Conservation (phyloP, 805 yeast genomes). For the Wickerhamiella lipophila region DNA sequence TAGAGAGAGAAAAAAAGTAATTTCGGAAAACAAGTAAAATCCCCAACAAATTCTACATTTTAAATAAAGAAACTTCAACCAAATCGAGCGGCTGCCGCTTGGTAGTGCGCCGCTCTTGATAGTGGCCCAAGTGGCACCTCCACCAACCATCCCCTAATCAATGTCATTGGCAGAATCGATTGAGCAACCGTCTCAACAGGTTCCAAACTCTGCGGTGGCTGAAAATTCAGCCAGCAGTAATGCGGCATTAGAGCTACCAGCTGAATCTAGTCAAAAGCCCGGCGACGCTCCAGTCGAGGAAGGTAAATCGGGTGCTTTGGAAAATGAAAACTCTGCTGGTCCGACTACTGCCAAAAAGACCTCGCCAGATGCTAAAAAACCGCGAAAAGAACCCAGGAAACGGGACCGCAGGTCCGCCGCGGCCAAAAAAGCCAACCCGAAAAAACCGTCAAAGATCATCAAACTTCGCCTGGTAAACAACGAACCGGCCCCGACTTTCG, state of each 20-base stretch:
- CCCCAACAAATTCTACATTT: no score
- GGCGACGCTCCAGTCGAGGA: not conserved
- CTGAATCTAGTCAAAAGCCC: not conserved
- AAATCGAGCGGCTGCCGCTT: no score
- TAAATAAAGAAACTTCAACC: no score
- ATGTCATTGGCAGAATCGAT: not conserved
- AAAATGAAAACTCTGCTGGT: not conserved
- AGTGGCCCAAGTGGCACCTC: not conserved
- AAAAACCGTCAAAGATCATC: slow-evolving; percentile 14
- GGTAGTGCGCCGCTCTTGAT: not conserved
- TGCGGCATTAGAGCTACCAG: not conserved
- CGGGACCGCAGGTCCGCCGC: slow-evolving; percentile 8
- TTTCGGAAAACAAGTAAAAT: no score
- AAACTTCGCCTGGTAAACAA: slow-evolving; percentile 15
- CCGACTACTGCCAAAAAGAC: not conserved
- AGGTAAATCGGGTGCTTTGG: not conserved
- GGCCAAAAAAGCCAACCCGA: slow-evolving; percentile 12
- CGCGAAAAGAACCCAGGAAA: not conserved
- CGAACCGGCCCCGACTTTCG: slow-evolving; percentile 22
- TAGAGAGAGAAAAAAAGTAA: no score
- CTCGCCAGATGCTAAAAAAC: not conserved
- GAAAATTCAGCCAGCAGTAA: not conserved
- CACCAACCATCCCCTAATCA: not conserved
- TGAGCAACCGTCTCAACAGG: not conserved
- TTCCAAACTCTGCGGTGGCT: not conserved